Base-by-base conservation (phyloP, 805 yeast genomes). In the Candida railenensis region DNA sequence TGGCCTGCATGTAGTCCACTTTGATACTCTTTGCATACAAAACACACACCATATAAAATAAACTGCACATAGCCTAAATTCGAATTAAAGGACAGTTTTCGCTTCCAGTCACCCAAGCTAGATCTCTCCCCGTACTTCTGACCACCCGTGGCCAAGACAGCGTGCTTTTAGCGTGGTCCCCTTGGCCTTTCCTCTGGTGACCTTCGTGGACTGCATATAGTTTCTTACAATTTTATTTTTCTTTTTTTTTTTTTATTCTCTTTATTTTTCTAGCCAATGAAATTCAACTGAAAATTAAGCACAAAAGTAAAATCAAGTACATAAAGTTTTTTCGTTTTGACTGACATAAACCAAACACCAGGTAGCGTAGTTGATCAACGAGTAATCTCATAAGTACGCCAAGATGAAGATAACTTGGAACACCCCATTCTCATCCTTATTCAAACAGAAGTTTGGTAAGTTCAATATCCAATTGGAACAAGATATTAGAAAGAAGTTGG, bases 401-500 rank as follows among this genome's bases (percentile, higher is more conserved):
- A 52, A 30, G 42, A 71, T 71, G 75, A 71, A 65, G 63, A 66
- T 72, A 56, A 66, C 71, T 46, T 71, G 69, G 56, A 71, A 65
- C 54, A 61, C 66, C 49, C 77, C 77, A 33, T 58, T 72, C 46
- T 56, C 65, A 52, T 61, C 66, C 49, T 60, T 70, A 50, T 63
- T 71, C 45, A 71, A 69, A 54, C 57, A 57, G 56, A 69, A 63
- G 53, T 60, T 66, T 25, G 69, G 66, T 37, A 66, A 64, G 55
- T 72, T 72, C 68, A 76, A 77, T 57, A 63, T 65, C 48, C 69
- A 71, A 30, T 71, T 77, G 45, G 91, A 85, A 61, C 72, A 74
- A 54, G 85, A 81, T 47, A 82, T 87, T 52, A 76, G 89, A 51
- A 64, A 72, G 53, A 73, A 80, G 55, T 75, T 88, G 55, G 83